Conservation (phyloP, 2,329 filamentous ascomycete species). For the Ophiostoma quercus region DNA sequence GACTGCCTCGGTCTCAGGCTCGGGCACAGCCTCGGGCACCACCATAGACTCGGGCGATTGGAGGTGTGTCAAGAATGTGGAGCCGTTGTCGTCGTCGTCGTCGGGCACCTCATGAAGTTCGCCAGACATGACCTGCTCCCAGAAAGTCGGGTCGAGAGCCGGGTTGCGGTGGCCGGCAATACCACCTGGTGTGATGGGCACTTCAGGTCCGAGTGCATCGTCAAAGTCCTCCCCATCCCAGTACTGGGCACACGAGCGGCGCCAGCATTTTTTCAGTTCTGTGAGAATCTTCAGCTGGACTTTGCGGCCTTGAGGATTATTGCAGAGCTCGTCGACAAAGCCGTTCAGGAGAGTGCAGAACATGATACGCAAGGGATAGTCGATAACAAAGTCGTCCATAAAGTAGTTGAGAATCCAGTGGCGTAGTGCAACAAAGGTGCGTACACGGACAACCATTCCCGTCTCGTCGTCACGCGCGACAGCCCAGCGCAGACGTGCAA, state of each 20-base stretch:
- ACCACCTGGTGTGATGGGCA: conserved; percentile 71
- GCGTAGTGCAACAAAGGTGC: conserved; percentile 88
- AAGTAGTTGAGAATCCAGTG: conserved; percentile 99
- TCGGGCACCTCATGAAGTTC: conserved; percentile 40
- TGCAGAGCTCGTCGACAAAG: conserved; percentile 52
- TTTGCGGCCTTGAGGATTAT: conserved; percentile 43
- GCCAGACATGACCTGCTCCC: conserved; percentile 45
- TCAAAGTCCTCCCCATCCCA: conserved; percentile 74
- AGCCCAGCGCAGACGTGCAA: conserved; percentile 83
- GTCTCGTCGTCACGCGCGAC: conserved; percentile 72
- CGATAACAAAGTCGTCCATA: conserved; percentile 80
- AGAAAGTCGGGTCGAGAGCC: conserved; percentile 50
- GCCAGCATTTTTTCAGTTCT: conserved; percentile 96
- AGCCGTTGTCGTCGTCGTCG: conserved; percentile 34
- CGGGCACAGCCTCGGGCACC: not conserved
- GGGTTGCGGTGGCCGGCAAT: conserved; percentile 57
- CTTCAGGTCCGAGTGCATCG: conserved; percentile 54
- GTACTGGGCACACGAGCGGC: conserved; percentile 79
- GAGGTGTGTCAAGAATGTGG: conserved; percentile 36
- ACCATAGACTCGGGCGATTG: conserved; percentile 24
- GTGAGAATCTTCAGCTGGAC: conserved; percentile 76
- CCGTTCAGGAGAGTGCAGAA: conserved; percentile 80
- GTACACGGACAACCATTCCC: conserved; percentile 88
- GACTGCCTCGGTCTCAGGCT: not conserved
- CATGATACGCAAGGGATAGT: conserved; percentile 64